Base-by-base conservation (phyloP, 768 basidiomycete genomes). In the Suillus luteus region DNA sequence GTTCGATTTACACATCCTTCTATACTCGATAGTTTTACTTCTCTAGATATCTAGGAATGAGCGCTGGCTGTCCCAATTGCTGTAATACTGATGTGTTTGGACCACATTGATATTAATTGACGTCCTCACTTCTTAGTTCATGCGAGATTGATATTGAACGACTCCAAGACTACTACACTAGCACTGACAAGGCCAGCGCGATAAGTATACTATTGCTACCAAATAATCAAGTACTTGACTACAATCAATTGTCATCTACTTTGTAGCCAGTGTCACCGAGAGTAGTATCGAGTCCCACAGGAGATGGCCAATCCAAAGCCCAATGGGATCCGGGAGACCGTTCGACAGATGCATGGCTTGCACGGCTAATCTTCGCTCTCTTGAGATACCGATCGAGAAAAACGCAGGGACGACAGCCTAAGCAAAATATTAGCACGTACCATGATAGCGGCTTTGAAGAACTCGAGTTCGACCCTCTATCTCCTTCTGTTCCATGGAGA, bases 261-360 rank as follows among this genome's bases (percentile, higher is more conserved):
- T 27, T 1, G 88, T 88, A 1, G 91, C 81, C 27, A 85, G 72
- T n/a, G 88, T 73, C 17, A 88, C 67, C 5, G 84, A 81, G 64
- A 84, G 81, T 11, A 89, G 27, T 27, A 27, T 80, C 9, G 84
- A 80, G 69, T 93, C 92, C 73, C 90, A 91, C 70, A 89, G 77
- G 19, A 92, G 79, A 74, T 93, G 92, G 3, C 92, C 92, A 3
- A 93, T 77, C 90, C 90, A 92, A 51, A 93, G 77, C 3, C 88
- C 90, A 55, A 86, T 72, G 22, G 89, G 86, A 68, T 91, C 80
- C 1, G 86, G 81, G 27, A 92, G 74, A 1, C 91, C 92, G 71
- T 93, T 91, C 41, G 88, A 89, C 41, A 89, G 77, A 69, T 93
- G 91, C 89, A 93, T 93, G 3, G 91, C 88, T 71, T 92, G 90